A percentile compares a stretch with the other conserved stretches of the same genome.
Conservation (phyloP, 257 asterid species). For the Orobanche coerulescens region DNA sequence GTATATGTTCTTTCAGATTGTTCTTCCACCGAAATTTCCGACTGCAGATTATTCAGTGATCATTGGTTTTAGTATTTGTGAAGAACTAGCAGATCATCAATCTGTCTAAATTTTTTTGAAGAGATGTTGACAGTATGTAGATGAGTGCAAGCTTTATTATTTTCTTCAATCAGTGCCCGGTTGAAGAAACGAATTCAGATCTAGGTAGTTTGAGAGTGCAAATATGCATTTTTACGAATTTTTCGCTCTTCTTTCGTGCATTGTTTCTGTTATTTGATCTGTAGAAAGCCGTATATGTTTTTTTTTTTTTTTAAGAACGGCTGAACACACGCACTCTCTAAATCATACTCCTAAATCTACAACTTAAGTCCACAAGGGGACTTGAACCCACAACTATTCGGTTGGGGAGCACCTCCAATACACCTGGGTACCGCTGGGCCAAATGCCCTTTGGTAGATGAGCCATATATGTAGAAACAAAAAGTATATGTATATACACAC, state of each 20-base stretch:
- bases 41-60: slow-evolving; percentile 2
- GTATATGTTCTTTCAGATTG: slow-evolving; percentile 24
- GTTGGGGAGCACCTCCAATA: too few relatives aligned
- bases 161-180: too few relatives aligned
- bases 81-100: slow-evolving; percentile 11
- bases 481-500: neutral
- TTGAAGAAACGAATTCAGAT: neutral
- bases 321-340: too few relatives aligned
- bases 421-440: too few relatives aligned
- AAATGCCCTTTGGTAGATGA: slow-evolving; percentile 4
- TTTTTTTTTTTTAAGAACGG: neutral
- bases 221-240: too few relatives aligned
- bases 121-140: neutral
- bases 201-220: neutral
- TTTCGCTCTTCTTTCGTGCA: too few relatives aligned
- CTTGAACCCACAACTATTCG: too few relatives aligned
- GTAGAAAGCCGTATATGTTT: too few relatives aligned
- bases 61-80: neutral
- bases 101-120: slow-evolving; percentile 10
- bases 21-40: slow-evolving; percentile 15
- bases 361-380: too few relatives aligned
- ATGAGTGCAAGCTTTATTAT: too few relatives aligned
- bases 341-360: too few relatives aligned
- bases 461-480: slow-evolving; percentile 7
- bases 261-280: too few relatives aligned